Base-by-base conservation (phyloP, 108 stramenopile genomes). In the Chaetoceros tenuissimus region DNA sequence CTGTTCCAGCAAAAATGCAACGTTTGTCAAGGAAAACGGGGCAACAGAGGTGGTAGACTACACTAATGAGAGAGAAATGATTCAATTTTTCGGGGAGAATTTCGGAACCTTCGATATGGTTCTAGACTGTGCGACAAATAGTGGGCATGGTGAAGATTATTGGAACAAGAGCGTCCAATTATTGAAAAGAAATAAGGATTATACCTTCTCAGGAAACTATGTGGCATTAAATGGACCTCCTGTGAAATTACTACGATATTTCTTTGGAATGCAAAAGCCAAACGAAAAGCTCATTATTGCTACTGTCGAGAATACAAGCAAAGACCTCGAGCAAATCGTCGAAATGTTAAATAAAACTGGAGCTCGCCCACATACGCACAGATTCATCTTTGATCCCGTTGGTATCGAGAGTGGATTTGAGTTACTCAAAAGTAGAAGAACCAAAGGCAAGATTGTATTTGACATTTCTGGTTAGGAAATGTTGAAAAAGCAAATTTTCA, bases 91-190 rank as follows among this genome's bases (percentile, higher is more conserved):
- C 16, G 51, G 62, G n/a, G 53, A 69, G 8, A 71, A 62, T 49
- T 34, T 23, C 19, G 74, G 74, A 43, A 57, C 21, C 28, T 61
- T 75, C 31, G 69, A 75, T 54, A 60, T 60, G 47, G 59, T 75
- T 52, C 71, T 71, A 45, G 74, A 75, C 45, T 59, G 69, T 10
- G 74, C 69, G 16, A 68, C 69, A 1, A 57, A 59, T 18, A 71
- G 74, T 59, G 67, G 63, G 22, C n/a, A n/a, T n/a, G 73, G 73
- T 5, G 69, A 75, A 49, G 60, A 71, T 52, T 75, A 75, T 44
- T 10, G 20, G 16, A 10, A 59, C 16, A 18, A 18, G 18, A 24
- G n/a, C n/a, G n/a, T n/a, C n/a, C n/a, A n/a, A n/a, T n/a, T n/a
- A n/a, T n/a, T n/a, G n/a, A n/a, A n/a, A n/a, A n/a, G n/a, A n/a